phyloP scores from a whole-genome alignment of 441 rosid genomes.

The Euphorbia celastroides region DNA sequence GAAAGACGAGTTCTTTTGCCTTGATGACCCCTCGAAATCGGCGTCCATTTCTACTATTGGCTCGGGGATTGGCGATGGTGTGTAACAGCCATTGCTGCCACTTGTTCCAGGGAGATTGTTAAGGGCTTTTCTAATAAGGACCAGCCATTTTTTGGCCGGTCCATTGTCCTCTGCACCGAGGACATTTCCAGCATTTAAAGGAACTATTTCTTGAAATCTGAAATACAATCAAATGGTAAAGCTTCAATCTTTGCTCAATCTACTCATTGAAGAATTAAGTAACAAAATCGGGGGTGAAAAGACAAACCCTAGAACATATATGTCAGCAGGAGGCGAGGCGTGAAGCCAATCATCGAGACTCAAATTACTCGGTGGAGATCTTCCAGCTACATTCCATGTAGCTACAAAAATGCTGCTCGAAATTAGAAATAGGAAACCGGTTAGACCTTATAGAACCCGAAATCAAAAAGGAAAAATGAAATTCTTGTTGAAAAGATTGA shows the following conservation, averaged over 20 bases:
- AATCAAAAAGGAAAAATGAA: no score
- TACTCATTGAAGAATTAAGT: no score
- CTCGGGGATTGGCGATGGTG: constrained; percentile 79
- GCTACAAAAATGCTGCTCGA: constrained; percentile 87
- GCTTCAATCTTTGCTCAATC: no score
- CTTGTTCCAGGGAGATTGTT: constrained; percentile 78
- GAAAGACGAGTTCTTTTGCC: constrained; percentile 78
- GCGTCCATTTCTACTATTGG: constrained; percentile 91
- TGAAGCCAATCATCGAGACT: constrained; percentile 66
- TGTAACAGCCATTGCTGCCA: constrained; percentile 58
- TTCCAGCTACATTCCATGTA: constrained; percentile 99
- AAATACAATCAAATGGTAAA: neutral
- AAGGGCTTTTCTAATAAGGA: constrained; percentile 49
- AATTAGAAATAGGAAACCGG: no score
- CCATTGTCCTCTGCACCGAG: constrained; percentile 61
- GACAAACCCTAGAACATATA: constrained; percentile 82
- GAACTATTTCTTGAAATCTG: constrained; percentile 77
- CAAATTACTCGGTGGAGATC: constrained; percentile 67
- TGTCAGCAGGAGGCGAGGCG: constrained; percentile 67
- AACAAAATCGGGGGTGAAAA: no score
- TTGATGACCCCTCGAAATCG: constrained; percentile 85
- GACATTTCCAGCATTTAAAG: constrained; percentile 70
- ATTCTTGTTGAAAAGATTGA: no score
- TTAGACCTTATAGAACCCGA: no score
- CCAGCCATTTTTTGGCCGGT: constrained; percentile 59